Evolutionary conservation across 805 yeast species (phyloP).

Genomic region (Metschnikowia corniflorae): DNA sequence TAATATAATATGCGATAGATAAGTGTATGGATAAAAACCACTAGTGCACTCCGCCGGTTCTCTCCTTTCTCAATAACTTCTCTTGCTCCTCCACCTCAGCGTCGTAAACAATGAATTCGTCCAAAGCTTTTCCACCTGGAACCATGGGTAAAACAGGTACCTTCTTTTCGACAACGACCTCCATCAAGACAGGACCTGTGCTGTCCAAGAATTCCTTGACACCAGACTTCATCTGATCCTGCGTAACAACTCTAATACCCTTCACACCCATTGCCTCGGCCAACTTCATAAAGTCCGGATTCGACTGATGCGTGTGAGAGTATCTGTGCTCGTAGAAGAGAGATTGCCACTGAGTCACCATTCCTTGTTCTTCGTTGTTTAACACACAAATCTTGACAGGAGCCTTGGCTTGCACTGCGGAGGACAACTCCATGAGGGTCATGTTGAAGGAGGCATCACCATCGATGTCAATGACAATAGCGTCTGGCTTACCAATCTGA

Average conservation of each 20-base stretch:
- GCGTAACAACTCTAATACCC: slow-evolving; percentile 70
- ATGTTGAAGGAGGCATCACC: slow-evolving; percentile 99
- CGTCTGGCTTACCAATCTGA: slow-evolving; percentile 92
- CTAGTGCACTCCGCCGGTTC: slow-evolving; percentile 70
- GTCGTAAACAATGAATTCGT: slow-evolving; percentile 88
- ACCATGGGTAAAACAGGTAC: slow-evolving; percentile 98
- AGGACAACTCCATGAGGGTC: slow-evolving; percentile 89
- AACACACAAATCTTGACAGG: slow-evolving; percentile 87
- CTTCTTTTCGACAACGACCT: slow-evolving; percentile 85
- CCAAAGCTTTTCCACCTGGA: slow-evolving; percentile 91
- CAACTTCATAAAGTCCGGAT: slow-evolving; percentile 89
- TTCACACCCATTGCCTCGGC: slow-evolving; percentile 93
- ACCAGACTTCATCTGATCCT: slow-evolving; percentile 52
- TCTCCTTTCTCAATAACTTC: slow-evolving; percentile 60
- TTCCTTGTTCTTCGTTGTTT: slow-evolving; percentile 98
- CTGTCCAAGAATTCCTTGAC: slow-evolving; percentile 65
- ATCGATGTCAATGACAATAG: slow-evolving; percentile 92
- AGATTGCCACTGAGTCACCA: slow-evolving; percentile 99
- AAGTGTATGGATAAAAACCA: too few species aligned
- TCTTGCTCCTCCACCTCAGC: slow-evolving; percentile 74
- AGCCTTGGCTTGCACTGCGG: slow-evolving; percentile 91
- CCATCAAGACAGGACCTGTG: slow-evolving; percentile 83
- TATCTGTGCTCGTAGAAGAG: slow-evolving; percentile 95
- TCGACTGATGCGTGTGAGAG: slow-evolving; percentile 94
- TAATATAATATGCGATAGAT: too few species aligned